These are phyloP conservation scores for Magnusiomyces paraingens DNA, from an alignment of 1,139 yeast genomes.

Conservation along the genomic window DNA sequence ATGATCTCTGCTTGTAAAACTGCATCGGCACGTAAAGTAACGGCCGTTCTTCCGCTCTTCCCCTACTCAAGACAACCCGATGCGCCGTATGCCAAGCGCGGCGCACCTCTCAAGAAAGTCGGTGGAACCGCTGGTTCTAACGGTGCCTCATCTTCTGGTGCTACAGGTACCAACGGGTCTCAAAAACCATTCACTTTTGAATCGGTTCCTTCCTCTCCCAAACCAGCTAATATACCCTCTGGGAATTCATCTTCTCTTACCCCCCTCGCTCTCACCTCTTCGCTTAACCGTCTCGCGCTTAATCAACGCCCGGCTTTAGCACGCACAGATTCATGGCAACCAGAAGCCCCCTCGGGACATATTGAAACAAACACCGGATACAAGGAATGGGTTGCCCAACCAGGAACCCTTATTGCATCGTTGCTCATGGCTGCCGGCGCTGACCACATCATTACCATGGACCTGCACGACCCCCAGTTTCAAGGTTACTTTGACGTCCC, in stretches of 20 bases:
- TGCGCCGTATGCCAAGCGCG: constrained; percentile 70
- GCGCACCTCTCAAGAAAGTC: constrained; percentile 51
- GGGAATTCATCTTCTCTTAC: not conserved
- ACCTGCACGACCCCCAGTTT: constrained; percentile 90
- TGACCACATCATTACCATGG: constrained; percentile 95
- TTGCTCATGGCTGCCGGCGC: constrained; percentile 91
- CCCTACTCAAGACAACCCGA: constrained; percentile 97
- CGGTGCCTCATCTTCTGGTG: not conserved
- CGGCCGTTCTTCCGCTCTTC: constrained; percentile 90
- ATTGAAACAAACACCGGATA: constrained; percentile 52
- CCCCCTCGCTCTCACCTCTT: constrained; percentile 6
- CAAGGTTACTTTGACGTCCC: constrained; percentile 92
- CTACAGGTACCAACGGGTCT: not conserved
- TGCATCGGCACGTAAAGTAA: constrained; percentile 88
- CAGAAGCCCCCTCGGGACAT: constrained; percentile 9
- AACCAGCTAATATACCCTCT: constrained; percentile 25
- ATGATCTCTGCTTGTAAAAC: constrained; percentile 93
- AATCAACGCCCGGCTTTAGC: constrained; percentile 7
- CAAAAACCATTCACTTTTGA: constrained; percentile 45
- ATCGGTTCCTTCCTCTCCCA: constrained; percentile 59
- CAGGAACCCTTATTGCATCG: constrained; percentile 89
- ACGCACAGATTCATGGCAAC: constrained; percentile 18
- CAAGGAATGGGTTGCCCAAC: constrained; percentile 93
- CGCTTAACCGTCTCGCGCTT: not conserved
- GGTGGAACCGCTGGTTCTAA: constrained; percentile 27